Evolutionary conservation across 768 basidiomycete species (phyloP).

Genomic region (Lentinula boryana): DNA sequence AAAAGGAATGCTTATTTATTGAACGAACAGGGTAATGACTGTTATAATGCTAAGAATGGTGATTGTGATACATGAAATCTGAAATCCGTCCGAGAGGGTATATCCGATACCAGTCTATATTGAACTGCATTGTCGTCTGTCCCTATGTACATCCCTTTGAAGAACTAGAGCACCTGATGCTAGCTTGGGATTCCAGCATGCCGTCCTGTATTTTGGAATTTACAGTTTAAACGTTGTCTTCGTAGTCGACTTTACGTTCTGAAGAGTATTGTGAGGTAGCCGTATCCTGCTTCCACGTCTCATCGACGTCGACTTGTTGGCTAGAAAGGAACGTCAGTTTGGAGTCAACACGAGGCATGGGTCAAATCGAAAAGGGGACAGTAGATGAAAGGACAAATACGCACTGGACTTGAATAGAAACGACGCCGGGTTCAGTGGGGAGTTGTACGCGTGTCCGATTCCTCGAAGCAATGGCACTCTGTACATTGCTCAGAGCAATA

Average conservation of each 20-base stretch:
- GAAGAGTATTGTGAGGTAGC: neutral
- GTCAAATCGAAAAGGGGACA: too few relatives aligned
- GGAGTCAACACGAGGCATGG: neutral
- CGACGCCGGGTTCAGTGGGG: neutral
- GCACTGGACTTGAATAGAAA: constrained; percentile 3
- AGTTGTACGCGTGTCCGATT: constrained; percentile 1
- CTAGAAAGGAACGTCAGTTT: neutral
- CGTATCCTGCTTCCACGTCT: neutral
- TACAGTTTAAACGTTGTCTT: neutral
- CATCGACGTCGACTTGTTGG: constrained; percentile 3
- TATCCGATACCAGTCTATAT: neutral
- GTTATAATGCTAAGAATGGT: neutral
- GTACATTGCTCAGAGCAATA: constrained; percentile 3
- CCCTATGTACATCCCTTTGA: neutral
- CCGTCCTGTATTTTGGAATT: neutral
- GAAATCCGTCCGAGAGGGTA: neutral
- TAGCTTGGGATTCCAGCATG: neutral
- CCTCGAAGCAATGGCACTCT: neutral
- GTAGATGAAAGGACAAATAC: neutral
- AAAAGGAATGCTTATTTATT: neutral
- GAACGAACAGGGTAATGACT: neutral
- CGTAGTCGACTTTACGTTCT: constrained; percentile 3
- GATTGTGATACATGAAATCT: neutral
- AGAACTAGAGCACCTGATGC: neutral
- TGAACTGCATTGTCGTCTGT: neutral